Evolutionary conservation across 2,329 filamentous ascomycete genomes (phyloP).

Genomic region (Epichloe uncinata): DNA sequence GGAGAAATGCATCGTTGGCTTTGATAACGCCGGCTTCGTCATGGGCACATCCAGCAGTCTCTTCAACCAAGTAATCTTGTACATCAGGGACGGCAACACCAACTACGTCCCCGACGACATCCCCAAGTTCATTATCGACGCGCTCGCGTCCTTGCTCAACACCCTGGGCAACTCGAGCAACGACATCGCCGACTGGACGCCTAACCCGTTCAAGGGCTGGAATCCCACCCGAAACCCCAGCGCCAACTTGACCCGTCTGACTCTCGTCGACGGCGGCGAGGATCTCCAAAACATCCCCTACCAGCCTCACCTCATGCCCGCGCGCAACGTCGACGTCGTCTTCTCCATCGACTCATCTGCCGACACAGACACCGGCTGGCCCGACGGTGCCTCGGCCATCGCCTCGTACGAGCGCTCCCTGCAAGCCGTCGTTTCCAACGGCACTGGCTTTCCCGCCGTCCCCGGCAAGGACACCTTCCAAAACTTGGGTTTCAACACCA

Average conservation of each 20-base stretch:
- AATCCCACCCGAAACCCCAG: conserved; percentile 30
- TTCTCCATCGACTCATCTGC: conserved; percentile 52
- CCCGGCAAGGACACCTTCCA: conserved; percentile 43
- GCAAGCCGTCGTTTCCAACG: conserved; percentile 32
- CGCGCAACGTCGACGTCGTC: conserved; percentile 45
- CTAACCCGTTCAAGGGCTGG: conserved; percentile 46
- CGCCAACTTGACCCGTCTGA: conserved; percentile 39
- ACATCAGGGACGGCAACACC: conserved; percentile 41
- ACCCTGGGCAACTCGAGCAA: conserved; percentile 46
- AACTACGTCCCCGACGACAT: conserved; percentile 38
- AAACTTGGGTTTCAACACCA: conserved; percentile 43
- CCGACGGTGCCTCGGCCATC: conserved; percentile 45
- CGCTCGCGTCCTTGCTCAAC: conserved; percentile 36
- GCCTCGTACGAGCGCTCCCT: conserved; percentile 43
- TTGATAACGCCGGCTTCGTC: conserved; percentile 67
- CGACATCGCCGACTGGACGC: conserved; percentile 60
- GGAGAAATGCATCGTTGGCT: conserved; percentile 42
- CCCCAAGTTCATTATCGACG: conserved; percentile 26
- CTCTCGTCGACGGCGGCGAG: conserved; percentile 69
- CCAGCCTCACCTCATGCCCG: conserved; percentile 42
- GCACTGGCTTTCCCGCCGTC: conserved; percentile 42
- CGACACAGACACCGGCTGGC: conserved; percentile 44
- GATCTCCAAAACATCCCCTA: conserved; percentile 71
- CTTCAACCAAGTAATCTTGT: conserved; percentile 60
- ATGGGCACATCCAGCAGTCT: conserved; percentile 73